Evolutionary conservation across 768 basidiomycete species (phyloP), one percentile per base, ranked within the genome.

Genomic region (Gyrodon lividus): DNA sequence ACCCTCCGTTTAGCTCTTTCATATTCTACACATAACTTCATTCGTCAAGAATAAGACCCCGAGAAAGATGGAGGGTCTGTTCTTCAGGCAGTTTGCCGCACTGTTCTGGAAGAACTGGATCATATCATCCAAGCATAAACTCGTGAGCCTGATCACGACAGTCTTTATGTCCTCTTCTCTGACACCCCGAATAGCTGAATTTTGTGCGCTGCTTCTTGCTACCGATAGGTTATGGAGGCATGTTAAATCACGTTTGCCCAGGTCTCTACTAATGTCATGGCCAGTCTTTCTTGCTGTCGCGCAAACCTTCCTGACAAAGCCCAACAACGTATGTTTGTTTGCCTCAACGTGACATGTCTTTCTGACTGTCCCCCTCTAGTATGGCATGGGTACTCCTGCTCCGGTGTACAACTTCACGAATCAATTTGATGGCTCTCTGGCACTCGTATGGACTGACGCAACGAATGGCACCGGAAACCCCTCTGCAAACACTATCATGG

Each of bases 101-200:
- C 67, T 89, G 19, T 77, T 80, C 49, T 78, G 81, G 79, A 89
- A 89, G 73, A 88, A 88, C 57, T 86, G 83, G 83, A 86, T 88
- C 38, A 74, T 86, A 0, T 72, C 87, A 24, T 81, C 77, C 20
- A 85, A 80, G 61, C 83, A 85, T 65, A 77, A 82, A 46, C 66
- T 84, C 62, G 85, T 87, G 59, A 63, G 83, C 73, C 20, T 30
- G 16, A 23, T 6, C 2, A 6, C 20, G 16, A 3, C 33, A 4
- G 26, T 43, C 30, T 34, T 40, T 33, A 50, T 28, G n/a, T 38
- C 20, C 4, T 43, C 20, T n/a, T 39, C 22, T 19, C 43, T 52
- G 41, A 62, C 31, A 19, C 4, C 17, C 12, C 6, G 14, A 37
- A 35, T 46, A 85, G 84, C 66, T 84, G 3, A 86, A 85, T 52